Base-by-base conservation (phyloP, 2,329 filamentous ascomycete species). In the Didymella pinodella region DNA sequence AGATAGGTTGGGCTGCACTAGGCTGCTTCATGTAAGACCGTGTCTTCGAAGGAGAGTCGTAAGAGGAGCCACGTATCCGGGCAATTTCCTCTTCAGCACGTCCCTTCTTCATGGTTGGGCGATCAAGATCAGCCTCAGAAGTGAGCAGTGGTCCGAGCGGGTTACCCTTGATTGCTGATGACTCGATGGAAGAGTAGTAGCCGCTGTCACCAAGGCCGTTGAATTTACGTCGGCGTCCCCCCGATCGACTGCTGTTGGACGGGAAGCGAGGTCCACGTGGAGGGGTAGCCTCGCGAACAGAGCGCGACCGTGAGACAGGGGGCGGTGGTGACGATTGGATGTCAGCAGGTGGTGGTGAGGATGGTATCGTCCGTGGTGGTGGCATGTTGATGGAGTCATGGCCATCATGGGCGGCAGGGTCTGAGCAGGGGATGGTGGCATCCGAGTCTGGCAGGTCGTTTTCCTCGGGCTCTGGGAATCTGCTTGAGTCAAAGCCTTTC, bases 51-150 rank as follows among this genome's bases (percentile, higher is more conserved):
- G 95, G 95, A 72, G 93, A 98, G 71, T 97, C 93, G 70, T 93
- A 94, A 2, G 93, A 97, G 1, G 94, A 97, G 62, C 91, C 91
- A 65, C 95, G 90, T 53, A 98, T 89, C 40, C 94, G 91, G 45
- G 91, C 91, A 81, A 99, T 97, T 77, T 97, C 95, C 70, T 96
- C 93, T 77, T 98, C 95, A 16, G 95, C 95, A 61, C 94, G 90
- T 29, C 94, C 94, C 60, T 92, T 90, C 81, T 94, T 96, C 69
- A 93, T 89, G 54, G 87, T 86, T 48, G 90, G 90, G n/a, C 89
- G 88, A 67, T 93, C 90, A 51, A 88, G 85, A 70, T 87, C 85
- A 44, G 84, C 76, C 70, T 96, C 93, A 0, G 92, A 94, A 4
- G 89, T 92, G 43, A 92, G 83, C 18, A 91, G 82, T 56, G 86